A percentile compares a stretch with the other conserved stretches of the same genome.
Conservation (phyloP, 2,329 filamentous ascomycete species). For the Fonsecaea multimorphosa region DNA sequence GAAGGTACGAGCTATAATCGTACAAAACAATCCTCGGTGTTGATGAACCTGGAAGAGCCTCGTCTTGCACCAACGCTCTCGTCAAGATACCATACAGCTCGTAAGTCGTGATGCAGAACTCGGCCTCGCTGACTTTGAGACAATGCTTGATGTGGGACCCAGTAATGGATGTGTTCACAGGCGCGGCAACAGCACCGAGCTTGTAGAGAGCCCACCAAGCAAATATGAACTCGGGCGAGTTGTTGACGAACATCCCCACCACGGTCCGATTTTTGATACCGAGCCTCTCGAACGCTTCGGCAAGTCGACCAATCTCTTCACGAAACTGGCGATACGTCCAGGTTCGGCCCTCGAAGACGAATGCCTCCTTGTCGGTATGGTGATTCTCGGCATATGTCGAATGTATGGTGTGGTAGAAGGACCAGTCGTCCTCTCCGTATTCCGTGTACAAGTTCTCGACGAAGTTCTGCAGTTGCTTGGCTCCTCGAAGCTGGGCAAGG, state of each 20-base stretch:
- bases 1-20: slow-evolving; percentile 28
- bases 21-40: slow-evolving; percentile 19
- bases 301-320: slow-evolving; percentile 63
- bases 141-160: slow-evolving; percentile 70
- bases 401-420: slow-evolving; percentile 69
- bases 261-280: slow-evolving; percentile 49
- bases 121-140: slow-evolving; percentile 62
- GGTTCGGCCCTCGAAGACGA: slow-evolving; percentile 57
- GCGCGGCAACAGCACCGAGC: slow-evolving; percentile 61
- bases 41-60: not conserved
- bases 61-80: slow-evolving; percentile 14
- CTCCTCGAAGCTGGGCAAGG: slow-evolving; percentile 54
- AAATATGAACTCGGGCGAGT: slow-evolving; percentile 58
- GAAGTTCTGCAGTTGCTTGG: slow-evolving; percentile 44
- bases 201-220: slow-evolving; percentile 53
- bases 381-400: slow-evolving; percentile 60
- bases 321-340: slow-evolving; percentile 59
- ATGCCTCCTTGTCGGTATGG: slow-evolving; percentile 48
- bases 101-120: slow-evolving; percentile 53
- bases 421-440: slow-evolving; percentile 57
- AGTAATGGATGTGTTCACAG: slow-evolving; percentile 69
- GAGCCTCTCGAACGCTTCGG: slow-evolving; percentile 63
- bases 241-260: slow-evolving; percentile 56
- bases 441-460: slow-evolving; percentile 21
- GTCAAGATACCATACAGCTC: slow-evolving; percentile 17